Conservation (phyloP, 345 rosid genomes). For the Populus alba region DNA sequence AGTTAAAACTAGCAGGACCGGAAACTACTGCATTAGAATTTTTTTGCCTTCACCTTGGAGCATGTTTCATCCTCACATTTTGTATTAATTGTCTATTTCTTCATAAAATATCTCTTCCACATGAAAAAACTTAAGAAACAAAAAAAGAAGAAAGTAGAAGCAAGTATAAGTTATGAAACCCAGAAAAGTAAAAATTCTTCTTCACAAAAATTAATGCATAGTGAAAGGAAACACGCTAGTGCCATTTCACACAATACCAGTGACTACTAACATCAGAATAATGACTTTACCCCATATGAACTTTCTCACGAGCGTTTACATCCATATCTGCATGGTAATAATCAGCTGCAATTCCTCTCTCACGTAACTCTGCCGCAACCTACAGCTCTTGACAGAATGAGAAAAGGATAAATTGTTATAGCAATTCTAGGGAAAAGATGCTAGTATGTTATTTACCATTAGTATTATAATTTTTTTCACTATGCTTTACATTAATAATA, state of each 20-base stretch:
- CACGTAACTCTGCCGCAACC: slow-evolving; percentile 77
- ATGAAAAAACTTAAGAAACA: too few species aligned
- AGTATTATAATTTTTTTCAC: neutral
- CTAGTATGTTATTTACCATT: neutral
- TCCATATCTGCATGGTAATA: slow-evolving; percentile 97
- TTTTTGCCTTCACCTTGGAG: too few species aligned
- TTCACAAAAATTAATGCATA: neutral
- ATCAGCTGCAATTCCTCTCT: slow-evolving; percentile 75
- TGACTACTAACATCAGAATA: slow-evolving; percentile 3
- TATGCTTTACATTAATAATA: too few species aligned
- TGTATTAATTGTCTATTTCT: too few species aligned
- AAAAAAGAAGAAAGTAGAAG: too few species aligned
- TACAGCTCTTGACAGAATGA: slow-evolving; percentile 35
- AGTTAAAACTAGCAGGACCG: too few species aligned
- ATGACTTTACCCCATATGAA: slow-evolving; percentile 62
- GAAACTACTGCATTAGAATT: too few species aligned
- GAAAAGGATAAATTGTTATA: slow-evolving; percentile 6
- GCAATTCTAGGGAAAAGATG: neutral
- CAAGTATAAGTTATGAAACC: neutral
- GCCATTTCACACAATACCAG: neutral
- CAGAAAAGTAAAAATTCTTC: neutral
- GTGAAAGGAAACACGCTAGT: neutral
- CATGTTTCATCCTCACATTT: too few species aligned
- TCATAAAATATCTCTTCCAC: too few species aligned
- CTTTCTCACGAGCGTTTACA: slow-evolving; percentile 73